Evolutionary conservation across 371 early-diverging fungal genomes (phyloP), one percentile per base, ranked within the genome.

Genomic region (Coemansia sp.): DNA sequence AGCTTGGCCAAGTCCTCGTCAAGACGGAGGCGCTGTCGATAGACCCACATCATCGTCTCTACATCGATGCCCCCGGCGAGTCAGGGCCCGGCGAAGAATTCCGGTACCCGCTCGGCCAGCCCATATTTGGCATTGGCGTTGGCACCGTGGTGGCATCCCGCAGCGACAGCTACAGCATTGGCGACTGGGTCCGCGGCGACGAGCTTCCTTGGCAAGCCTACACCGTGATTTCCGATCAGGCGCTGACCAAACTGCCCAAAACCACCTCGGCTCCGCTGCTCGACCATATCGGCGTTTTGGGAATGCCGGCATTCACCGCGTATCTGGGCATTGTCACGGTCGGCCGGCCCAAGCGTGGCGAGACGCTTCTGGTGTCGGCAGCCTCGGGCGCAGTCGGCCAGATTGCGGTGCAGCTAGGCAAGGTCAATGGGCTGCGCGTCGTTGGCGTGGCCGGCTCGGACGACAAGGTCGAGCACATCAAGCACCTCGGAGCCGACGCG

Each of bases 391-490:
- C 87, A 6, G 89, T 86, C 6, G 90, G 84, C 34, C 88, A 86
- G 55, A 81, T 83, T 38, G 86, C 83, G 20, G 85, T 84, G 20
- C 88, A 91, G 71, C 78, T 93, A 30, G 90, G 85, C 63, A 90
- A 90, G 70, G 81, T 79, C 20, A 67, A 80, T 11, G 90, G 90
- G 6, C 76, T 84, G 35, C 79, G 75, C n/a, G 93, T 93, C n/a
- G 83, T 91, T 41, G 93, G 91, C 32, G 83, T 84, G 3, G 91
- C 91, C 5, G 90, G 92, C 0, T 80, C 85, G 3, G 89, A 91
- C 55, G 91, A 89, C 13, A 93, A 93, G 77, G 87, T 88, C 16
- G 82, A 78, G 30, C 85, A 80, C 64, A 81, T 91, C 52, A 83
- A 80, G 67, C 35, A 45, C 42, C 39, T 68, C 45, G 68, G 86